Base-by-base conservation (phyloP, 2,329 filamentous ascomycete species). In the Colletotrichum camelliae region DNA sequence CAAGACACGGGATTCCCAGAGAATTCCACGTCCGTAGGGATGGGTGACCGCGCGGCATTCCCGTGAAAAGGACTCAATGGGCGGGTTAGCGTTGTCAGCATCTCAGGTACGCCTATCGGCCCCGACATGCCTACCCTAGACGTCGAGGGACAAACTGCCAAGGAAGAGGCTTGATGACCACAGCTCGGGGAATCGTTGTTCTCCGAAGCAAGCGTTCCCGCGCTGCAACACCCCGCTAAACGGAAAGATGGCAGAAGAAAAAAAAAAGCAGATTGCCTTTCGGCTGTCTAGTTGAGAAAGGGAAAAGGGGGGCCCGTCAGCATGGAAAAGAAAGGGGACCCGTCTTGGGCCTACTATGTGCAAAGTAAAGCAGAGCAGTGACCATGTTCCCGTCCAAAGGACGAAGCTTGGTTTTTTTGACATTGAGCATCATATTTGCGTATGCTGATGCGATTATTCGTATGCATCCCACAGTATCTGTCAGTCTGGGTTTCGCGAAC, bases 1-100 rank as follows among this genome's bases (percentile, higher is more conserved):
- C 21, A 29, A 39, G 39, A n/a, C 60, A 66, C 33, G 62, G 35
- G 24, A 39, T 37, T 64, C 61, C 21, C 24, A 48, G 62, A 66
- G 43, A 58, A 61, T 61, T n/a, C 58, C 29, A 33, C 27, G 29
- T 61, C 31, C 10, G 16, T 35, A 48, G 13, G 27, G n/a, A 27
- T 12, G 58, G 58, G 43, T 37, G 65, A 57, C 29, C 66, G 37
- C 67, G 67, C 67, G 67, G 37, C 67, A 31, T n/a, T 48, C 55
- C 70, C 33, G 33, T 58, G 24, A 35, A 10, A 21, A 29, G 43
- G 9, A 2, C 33, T 33, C 3, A 35, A 33, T 5, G 39, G 39
- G 29, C 39, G 27, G 27, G 6, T 21, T 52, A 52, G 43, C 43
- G n/a, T n/a, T 52, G 43, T 52, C 43, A 24, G 43, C 43, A 21